Conservation (phyloP, 805 yeast species). For the Vanderwaltozyma yarrowii region DNA sequence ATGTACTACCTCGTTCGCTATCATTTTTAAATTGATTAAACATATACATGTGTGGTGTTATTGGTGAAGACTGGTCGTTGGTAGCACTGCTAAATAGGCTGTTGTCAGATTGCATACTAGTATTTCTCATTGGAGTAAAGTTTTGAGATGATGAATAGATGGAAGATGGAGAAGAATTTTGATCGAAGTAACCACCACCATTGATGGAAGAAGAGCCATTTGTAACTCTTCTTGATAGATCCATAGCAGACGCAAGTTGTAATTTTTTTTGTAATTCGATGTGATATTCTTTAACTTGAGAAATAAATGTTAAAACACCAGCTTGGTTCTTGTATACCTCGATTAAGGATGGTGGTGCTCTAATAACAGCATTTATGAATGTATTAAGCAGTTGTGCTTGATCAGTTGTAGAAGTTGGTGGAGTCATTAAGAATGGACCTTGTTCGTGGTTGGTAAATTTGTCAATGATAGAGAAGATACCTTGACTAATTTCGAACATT, state of each 20-base stretch:
- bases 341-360: slow-evolving; percentile 15
- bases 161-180: slow-evolving; percentile 11
- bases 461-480: slow-evolving; percentile 18
- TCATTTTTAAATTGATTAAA: slow-evolving; percentile 20
- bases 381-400: slow-evolving; percentile 13
- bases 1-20: slow-evolving; percentile 20
- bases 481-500: slow-evolving; percentile 18
- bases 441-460: slow-evolving; percentile 20
- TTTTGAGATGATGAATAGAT: slow-evolving; percentile 20
- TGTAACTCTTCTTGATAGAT: slow-evolving; percentile 16
- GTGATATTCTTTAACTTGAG: slow-evolving; percentile 13
- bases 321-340: slow-evolving; percentile 15
- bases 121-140: slow-evolving; percentile 26
- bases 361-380: slow-evolving; percentile 13
- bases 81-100: slow-evolving; percentile 22
- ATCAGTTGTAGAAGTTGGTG: slow-evolving; percentile 14
- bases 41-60: slow-evolving; percentile 26
- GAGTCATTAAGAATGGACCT: slow-evolving; percentile 20
- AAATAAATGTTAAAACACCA: slow-evolving; percentile 16
- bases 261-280: slow-evolving; percentile 16
- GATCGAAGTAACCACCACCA: slow-evolving; percentile 12
- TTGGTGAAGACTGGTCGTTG: slow-evolving; percentile 22
- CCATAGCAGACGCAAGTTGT: slow-evolving; percentile 21
- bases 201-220: slow-evolving; percentile 1
- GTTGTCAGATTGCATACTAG: slow-evolving; percentile 25